A percentile compares a stretch with the other conserved stretches of the same genome.
phyloP scores from a whole-genome alignment of 139 green algal genomes.

The Astrephomene gubernaculifera region DNA sequence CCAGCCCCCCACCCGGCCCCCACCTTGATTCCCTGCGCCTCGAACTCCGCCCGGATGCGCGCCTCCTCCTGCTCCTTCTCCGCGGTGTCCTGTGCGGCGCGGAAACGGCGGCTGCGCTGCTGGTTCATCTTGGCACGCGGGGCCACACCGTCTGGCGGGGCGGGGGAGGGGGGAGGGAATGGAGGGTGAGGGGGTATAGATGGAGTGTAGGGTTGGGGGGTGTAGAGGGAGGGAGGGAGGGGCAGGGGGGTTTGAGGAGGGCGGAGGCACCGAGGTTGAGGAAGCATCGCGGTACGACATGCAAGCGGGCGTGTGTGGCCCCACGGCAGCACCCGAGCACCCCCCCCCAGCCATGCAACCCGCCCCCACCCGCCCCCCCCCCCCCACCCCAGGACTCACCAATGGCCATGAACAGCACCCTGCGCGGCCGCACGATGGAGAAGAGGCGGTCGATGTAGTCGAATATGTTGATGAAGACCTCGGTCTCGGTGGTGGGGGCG shows the following conservation, averaged over 20 bases:
- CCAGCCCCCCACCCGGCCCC: neutral
- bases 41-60: conserved; percentile 90
- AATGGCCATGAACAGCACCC: conserved; percentile 99
- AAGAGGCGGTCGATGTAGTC: conserved; percentile 99
- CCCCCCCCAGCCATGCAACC: no score
- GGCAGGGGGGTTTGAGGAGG: neutral
- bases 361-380: neutral
- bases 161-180: neutral
- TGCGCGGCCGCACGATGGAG: conserved; percentile 94
- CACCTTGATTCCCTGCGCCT: conserved; percentile 80
- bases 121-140: conserved; percentile 99
- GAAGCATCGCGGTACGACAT: no score
- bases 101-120: conserved; percentile 96
- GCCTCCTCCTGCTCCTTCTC: conserved; percentile 88
- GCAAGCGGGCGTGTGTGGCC: no score
- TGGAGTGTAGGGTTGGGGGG: neutral
- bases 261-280: no score
- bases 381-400: conserved; percentile 64
- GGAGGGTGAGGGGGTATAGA: neutral
- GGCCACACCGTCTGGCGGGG: conserved; percentile 90
- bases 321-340: no score
- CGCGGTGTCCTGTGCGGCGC: conserved; percentile 80
- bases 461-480: conserved; percentile 99
- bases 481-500: conserved; percentile 91
- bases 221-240: neutral